phyloP scores from a whole-genome alignment of 2,329 filamentous ascomycete species.

The Neobulgaria alba region DNA sequence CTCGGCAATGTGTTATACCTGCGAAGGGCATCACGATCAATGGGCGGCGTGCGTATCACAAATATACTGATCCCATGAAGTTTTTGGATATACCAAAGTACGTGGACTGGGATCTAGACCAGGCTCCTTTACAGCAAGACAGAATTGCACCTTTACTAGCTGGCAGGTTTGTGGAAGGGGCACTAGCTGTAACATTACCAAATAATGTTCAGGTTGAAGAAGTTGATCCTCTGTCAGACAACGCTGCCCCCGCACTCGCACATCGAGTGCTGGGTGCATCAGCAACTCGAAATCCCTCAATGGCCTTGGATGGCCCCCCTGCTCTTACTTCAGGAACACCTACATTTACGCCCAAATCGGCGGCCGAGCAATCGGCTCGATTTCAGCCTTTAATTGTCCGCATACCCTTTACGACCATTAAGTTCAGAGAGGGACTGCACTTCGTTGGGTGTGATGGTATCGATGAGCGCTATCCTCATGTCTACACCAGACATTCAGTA shows the following conservation, averaged over 20 bases:
- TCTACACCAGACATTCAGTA: conserved; percentile 76
- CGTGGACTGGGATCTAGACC: conserved; percentile 58
- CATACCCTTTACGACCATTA: conserved; percentile 70
- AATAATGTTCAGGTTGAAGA: conserved; percentile 53
- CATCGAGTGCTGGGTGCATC: conserved; percentile 30
- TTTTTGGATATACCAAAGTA: conserved; percentile 51
- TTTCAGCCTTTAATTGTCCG: conserved; percentile 55
- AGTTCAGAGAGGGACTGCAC: conserved; percentile 78
- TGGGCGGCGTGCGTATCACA: conserved; percentile 26
- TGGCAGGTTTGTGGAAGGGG: conserved; percentile 39
- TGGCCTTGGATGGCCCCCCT: conserved; percentile 29
- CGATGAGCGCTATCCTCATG: conserved; percentile 80
- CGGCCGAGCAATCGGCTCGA: conserved; percentile 29
- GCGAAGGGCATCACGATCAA: conserved; percentile 44
- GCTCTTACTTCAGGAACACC: conserved; percentile 27
- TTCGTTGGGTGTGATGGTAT: conserved; percentile 79
- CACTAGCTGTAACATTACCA: conserved; percentile 51
- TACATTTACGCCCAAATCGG: conserved; percentile 26
- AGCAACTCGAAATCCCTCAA: conserved; percentile 19
- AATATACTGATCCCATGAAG: conserved; percentile 55
- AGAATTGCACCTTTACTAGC: conserved; percentile 40
- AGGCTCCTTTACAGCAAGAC: conserved; percentile 66
- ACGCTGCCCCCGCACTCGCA: conserved; percentile 36
- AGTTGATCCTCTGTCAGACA: conserved; percentile 42
- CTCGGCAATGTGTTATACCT: conserved; percentile 53